Percentiles rank a stretch among this genome's conserved stretches.
These are phyloP conservation scores for Cucumis melo DNA, from an alignment of 306 rosid species.

Conservation along the genomic window DNA sequence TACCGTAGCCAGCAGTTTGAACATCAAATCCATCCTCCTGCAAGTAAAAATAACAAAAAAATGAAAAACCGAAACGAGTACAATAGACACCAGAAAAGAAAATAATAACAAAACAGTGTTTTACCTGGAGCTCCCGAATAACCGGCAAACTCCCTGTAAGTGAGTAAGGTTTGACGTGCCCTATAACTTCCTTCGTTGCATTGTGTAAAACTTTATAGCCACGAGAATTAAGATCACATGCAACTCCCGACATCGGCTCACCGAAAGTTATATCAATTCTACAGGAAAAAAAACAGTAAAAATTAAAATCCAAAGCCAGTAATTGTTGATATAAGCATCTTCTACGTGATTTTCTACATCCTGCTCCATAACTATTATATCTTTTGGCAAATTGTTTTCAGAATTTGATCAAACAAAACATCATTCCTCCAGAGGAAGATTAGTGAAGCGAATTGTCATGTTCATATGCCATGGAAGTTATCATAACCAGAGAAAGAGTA, in stretches of 20 bases:
- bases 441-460: not conserved
- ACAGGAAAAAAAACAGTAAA: not conserved
- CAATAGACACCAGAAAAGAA: not conserved
- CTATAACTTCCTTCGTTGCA: conserved; percentile 92
- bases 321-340: not conserved
- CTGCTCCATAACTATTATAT: not conserved
- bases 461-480: not conserved
- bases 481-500: conserved; percentile 12
- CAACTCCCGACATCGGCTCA: conserved; percentile 67
- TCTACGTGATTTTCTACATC: not conserved
- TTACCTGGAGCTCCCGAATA: conserved; percentile 86
- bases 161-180: conserved; percentile 80
- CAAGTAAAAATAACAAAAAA: conserved; percentile 3
- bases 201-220: conserved; percentile 78
- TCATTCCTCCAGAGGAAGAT: not conserved
- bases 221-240: conserved; percentile 67
- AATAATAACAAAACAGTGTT: not conserved
- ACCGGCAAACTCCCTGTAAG: conserved; percentile 87
- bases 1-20: conserved; percentile 85
- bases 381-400: not conserved
- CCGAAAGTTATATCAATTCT: conserved; percentile 61
- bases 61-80: not conserved
- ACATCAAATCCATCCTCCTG: conserved; percentile 93
- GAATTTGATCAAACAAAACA: not conserved
- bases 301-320: not conserved